Conservation (phyloP, 768 basidiomycete genomes). For the Lactarius vividus region DNA sequence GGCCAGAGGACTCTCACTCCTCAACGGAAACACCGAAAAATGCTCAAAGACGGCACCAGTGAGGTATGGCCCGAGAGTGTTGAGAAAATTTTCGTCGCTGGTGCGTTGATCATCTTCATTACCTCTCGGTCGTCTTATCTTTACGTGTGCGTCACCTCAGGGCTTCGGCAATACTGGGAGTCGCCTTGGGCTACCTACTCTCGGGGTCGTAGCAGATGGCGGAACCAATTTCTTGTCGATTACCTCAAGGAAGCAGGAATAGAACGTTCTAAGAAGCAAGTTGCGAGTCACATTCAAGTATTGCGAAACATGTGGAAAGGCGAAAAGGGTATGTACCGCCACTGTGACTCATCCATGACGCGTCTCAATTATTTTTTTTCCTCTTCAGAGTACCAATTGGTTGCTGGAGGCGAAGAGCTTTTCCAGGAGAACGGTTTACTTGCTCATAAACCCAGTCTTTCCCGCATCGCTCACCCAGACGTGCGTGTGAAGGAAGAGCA, state of each 20-base stretch:
- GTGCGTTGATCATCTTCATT: constrained; percentile 36
- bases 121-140: constrained; percentile 6
- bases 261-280: constrained; percentile 79
- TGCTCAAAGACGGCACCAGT: constrained; percentile 73
- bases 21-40: constrained; percentile 78
- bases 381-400: constrained; percentile 64
- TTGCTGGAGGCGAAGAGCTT: constrained; percentile 77
- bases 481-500: constrained; percentile 42
- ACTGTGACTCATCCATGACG: constrained; percentile 1
- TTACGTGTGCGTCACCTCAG: constrained; percentile 36
- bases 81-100: constrained; percentile 75
- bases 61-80: constrained; percentile 84
- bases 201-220: constrained; percentile 74
- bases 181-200: constrained; percentile 80
- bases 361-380: constrained; percentile 27
- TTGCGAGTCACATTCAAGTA: constrained; percentile 87
- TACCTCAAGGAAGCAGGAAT: constrained; percentile 69
- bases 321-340: constrained; percentile 54
- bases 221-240: constrained; percentile 84
- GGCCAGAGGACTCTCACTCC: constrained; percentile 55
- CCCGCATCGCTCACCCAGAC: constrained; percentile 19
- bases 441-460: constrained; percentile 37
- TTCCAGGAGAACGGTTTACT: constrained; percentile 44
- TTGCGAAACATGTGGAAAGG: constrained; percentile 88
- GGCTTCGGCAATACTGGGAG: constrained; percentile 74